A percentile compares a stretch with the other conserved stretches of the same genome.
These are phyloP conservation scores for Ciborinia camelliae DNA, from an alignment of 2,329 filamentous ascomycete genomes.

Conservation along the genomic window DNA sequence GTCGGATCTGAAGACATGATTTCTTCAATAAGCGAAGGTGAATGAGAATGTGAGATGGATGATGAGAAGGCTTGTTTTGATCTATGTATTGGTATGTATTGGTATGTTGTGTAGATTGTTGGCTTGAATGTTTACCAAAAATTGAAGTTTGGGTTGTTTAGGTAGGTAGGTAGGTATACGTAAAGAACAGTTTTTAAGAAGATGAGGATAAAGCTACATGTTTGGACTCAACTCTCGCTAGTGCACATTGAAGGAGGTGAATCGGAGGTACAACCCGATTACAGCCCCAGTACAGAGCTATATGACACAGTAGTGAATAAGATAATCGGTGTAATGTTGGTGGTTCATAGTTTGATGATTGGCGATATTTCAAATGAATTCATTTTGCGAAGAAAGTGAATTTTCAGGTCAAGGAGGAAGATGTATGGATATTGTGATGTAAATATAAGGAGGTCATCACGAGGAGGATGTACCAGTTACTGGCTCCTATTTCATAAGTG, in stretches of 20 bases:
- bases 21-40: slow-evolving; percentile 13
- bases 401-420: not conserved
- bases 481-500: not conserved
- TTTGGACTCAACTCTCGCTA: not conserved
- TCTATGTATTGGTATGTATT: not conserved
- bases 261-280: not conserved
- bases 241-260: slow-evolving; percentile 1
- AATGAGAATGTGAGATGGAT: not conserved
- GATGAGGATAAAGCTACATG: not conserved
- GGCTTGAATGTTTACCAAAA: not conserved
- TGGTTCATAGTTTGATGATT: not conserved
- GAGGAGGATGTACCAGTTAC: not conserved
- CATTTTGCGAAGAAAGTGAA: not conserved
- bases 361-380: not conserved
- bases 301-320: not conserved
- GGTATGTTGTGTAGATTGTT: not conserved
- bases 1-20: slow-evolving; percentile 24
- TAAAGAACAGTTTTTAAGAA: not conserved
- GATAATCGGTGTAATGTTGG: not conserved
- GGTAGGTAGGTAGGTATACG: no score
- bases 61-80: slow-evolving; percentile 2
- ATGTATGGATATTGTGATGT: not conserved
- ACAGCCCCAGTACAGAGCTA: not conserved
- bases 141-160: not conserved
- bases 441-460: no score